A percentile compares a stretch with the other conserved stretches of the same genome.
phyloP scores from a whole-genome alignment of 768 basidiomycete species.

The Clitopilus passeckerianus region DNA sequence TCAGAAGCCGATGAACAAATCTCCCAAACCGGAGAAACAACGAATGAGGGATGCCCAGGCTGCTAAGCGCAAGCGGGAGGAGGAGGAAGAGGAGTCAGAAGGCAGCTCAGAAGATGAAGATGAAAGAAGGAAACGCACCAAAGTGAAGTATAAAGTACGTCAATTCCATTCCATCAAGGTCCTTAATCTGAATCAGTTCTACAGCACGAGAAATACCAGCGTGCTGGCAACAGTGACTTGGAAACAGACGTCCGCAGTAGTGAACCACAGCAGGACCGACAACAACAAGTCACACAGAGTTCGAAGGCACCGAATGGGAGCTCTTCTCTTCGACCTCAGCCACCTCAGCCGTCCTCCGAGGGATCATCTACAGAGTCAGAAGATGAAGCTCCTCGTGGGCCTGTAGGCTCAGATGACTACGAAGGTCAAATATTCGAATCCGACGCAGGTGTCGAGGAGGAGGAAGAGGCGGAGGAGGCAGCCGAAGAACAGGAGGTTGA shows the following conservation, averaged over 20 bases:
- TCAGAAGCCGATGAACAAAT: not conserved
- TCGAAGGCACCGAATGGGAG: not conserved
- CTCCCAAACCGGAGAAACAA: not conserved
- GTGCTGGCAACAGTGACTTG: not conserved
- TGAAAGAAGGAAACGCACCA: slow-evolving; percentile 1
- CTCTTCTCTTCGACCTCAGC: not conserved
- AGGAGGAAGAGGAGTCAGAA: slow-evolving; percentile 6
- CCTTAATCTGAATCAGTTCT: too few relatives aligned
- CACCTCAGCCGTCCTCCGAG: not conserved
- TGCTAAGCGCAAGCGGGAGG: slow-evolving; percentile 5
- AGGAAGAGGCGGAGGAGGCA: not conserved
- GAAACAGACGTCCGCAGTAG: not conserved
- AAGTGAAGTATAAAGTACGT: not conserved
- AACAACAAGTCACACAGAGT: too few relatives aligned
- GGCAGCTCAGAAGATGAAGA: slow-evolving; percentile 6
- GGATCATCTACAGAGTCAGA: not conserved
- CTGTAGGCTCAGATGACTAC: not conserved
- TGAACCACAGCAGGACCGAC: too few relatives aligned
- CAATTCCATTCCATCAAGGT: too few relatives aligned
- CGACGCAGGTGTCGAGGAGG: not conserved
- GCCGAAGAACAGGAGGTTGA: not conserved
- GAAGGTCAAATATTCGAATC: not conserved
- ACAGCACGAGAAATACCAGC: too few relatives aligned
- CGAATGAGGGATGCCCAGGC: not conserved
- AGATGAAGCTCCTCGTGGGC: slow-evolving; percentile 3